Evolutionary conservation across 2,329 filamentous ascomycete genomes (phyloP), one percentile per base, ranked within the genome.

Genomic region (Rutstroemia sp.): DNA sequence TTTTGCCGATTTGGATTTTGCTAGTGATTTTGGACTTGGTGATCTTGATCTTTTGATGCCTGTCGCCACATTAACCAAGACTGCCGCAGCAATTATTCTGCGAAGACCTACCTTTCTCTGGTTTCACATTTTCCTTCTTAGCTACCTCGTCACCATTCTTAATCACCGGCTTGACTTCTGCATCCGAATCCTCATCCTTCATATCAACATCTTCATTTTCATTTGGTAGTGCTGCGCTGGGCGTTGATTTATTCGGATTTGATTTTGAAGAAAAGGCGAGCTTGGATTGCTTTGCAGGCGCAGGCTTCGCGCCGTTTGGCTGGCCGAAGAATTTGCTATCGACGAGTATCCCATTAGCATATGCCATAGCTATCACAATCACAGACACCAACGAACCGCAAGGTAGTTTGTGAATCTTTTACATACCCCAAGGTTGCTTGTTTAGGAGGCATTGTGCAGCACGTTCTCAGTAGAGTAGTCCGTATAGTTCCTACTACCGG

Each of bases 361-460:
- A 50, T 5, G 57, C 16, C 8, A 21, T 17, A 51, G 8, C 38
- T 21, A 12, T 12, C 30, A 37, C 37, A 45, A 12, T 12, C 30
- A 25, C 37, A 45, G 34, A 47, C 46, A 50, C 10, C 10, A 53
- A 73, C 75, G 73, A 82, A 91, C 88, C 85, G 81, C 71, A 92
- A 75, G 65, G 85, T 89, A 69, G 79, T 82, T 76, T 92, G 88
- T 62, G 79, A 78, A 66, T 84, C 75, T 73, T 82, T 86, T 61
- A 92, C 90, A 75, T 94, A 95, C 91, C 89, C 89, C 71, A 95
- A 75, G 59, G 88, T 95, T 67, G 88, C 84, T 75, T 95, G 90
- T 50, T 67, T 69, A 21, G 68, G 65, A 62, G 68, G 61, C 68
- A 70, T 70, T 47, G 45, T 65, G 58, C 38, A 58, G 41, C 64